A percentile compares a stretch with the other conserved stretches of the same genome.
phyloP scores from a whole-genome alignment of 2,329 filamentous ascomycete genomes.

The Bipolaris bicolor region DNA sequence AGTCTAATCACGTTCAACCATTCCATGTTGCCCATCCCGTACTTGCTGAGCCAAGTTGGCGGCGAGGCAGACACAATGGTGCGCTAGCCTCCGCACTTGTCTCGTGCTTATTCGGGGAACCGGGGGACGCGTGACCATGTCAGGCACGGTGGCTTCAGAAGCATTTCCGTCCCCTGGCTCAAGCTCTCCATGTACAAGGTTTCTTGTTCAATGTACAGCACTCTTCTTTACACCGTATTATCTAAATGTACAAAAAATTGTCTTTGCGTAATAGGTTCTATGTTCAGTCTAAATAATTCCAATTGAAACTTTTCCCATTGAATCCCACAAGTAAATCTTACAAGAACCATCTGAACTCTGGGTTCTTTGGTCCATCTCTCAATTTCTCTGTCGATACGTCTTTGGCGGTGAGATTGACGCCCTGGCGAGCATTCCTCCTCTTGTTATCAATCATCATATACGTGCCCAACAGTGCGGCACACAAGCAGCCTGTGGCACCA shows the following conservation, averaged over 20 bases:
- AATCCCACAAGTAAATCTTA: conserved; percentile 11
- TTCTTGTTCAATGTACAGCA: not conserved
- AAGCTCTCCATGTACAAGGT: not conserved
- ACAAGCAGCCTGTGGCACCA: conserved; percentile 63
- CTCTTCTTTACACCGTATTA: not conserved
- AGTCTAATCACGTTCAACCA: not conserved
- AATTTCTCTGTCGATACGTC: conserved; percentile 56
- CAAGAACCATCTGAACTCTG: conserved; percentile 55
- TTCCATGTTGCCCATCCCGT: no score
- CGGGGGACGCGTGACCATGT: conserved; percentile 13
- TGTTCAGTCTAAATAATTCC: not conserved
- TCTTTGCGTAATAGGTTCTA: not conserved
- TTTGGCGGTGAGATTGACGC: conserved; percentile 60
- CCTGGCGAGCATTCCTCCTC: conserved; percentile 63
- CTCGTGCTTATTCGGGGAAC: conserved; percentile 14
- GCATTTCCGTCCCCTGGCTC: conserved; percentile 2
- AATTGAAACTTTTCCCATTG: no score
- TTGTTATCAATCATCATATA: conserved; percentile 72
- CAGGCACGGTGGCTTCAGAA: conserved; percentile 2
- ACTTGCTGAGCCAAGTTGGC: not conserved
- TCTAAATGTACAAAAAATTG: not conserved
- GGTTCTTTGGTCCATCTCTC: conserved; percentile 52
- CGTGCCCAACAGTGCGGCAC: conserved; percentile 62
- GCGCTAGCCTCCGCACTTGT: conserved; percentile 3
- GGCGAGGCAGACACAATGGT: not conserved